These are phyloP conservation scores for Yamadazyma jaroonii DNA, from an alignment of 1,139 yeast genomes.

Conservation along the genomic window DNA sequence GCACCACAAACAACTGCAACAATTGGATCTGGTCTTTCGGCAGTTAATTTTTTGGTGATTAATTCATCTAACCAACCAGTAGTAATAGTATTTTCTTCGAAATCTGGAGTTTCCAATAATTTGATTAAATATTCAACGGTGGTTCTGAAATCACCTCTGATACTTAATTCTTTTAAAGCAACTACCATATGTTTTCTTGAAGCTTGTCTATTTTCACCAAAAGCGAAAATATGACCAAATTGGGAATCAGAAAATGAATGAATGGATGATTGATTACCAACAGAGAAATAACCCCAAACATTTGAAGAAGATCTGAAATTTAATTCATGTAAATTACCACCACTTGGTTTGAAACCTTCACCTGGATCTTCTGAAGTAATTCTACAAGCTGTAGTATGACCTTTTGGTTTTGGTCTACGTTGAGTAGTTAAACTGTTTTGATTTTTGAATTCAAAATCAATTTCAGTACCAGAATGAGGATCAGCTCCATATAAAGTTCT, in stretches of 20 bases:
- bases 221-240: conserved; percentile 97
- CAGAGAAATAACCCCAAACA: conserved; percentile 99
- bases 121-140: conserved; percentile 96
- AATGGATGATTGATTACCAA: conserved; percentile 93
- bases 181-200: conserved; percentile 99
- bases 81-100: conserved; percentile 92
- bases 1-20: conserved; percentile 97
- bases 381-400: conserved; percentile 98
- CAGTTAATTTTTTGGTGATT: conserved; percentile 87
- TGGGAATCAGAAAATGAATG: conserved; percentile 98
- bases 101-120: conserved; percentile 92
- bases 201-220: conserved; percentile 97
- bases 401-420: conserved; percentile 92
- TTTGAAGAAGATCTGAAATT: conserved; percentile 95
- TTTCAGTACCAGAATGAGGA: conserved; percentile 86
- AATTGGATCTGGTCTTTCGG: conserved; percentile 91
- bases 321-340: conserved; percentile 93
- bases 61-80: conserved; percentile 99
- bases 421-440: conserved; percentile 73
- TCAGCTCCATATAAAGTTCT: conserved; percentile 92
- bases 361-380: conserved; percentile 99
- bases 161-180: conserved; percentile 91
- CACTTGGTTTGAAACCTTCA: conserved; percentile 98
- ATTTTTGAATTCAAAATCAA: conserved; percentile 84
- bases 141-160: conserved; percentile 97